Percentiles rank a stretch among this genome's conserved stretches.
Conservation (phyloP, 257 asterid species). For the Solanum paucissectum region DNA sequence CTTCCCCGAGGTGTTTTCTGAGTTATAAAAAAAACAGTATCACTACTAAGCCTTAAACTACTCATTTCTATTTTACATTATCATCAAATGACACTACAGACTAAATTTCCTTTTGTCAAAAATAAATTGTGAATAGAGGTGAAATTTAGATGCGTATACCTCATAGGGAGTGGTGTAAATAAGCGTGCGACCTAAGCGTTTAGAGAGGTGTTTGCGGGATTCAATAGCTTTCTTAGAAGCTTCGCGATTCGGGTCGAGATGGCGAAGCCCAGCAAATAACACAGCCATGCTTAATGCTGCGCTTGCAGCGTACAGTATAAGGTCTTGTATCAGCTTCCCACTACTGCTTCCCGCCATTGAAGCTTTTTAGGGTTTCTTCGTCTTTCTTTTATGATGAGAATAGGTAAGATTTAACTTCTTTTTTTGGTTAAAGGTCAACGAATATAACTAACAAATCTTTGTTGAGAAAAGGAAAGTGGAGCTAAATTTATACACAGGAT, state of each 20-base stretch:
- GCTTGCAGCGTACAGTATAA: background rate
- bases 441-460: background rate
- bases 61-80: background rate
- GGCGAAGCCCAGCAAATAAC: background rate
- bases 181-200: slow-evolving; percentile 5
- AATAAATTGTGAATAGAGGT: background rate
- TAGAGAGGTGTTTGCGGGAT: slow-evolving; percentile 1
- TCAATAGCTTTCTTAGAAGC: background rate
- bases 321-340: background rate
- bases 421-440: background rate
- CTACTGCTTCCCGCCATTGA: background rate
- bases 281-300: background rate
- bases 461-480: background rate
- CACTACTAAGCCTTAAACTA: background rate
- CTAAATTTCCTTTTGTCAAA: background rate
- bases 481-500: too few species aligned
- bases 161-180: background rate
- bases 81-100: background rate
- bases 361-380: background rate
- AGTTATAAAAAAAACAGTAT: background rate
- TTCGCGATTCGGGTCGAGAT: slow-evolving; percentile 6
- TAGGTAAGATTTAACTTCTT: background rate
- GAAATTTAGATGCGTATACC: background rate
- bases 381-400: background rate
- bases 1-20: too few species aligned